These are phyloP conservation scores for Fusarium odoratissimum DNA, from an alignment of 2,329 filamentous ascomycete species.

Conservation along the genomic window DNA sequence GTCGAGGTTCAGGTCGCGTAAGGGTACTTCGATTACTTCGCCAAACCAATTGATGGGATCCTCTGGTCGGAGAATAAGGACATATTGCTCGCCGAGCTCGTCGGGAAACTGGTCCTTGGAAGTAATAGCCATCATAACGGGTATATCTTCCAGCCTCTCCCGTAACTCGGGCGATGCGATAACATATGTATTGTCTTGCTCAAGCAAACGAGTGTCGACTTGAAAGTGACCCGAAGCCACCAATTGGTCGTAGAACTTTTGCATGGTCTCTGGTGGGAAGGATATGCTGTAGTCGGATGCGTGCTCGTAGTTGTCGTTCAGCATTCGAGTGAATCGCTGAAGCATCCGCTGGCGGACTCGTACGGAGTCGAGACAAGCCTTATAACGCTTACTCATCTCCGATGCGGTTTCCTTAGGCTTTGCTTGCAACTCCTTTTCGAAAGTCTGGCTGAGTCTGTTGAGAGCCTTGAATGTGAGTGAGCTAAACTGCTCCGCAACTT, in stretches of 20 bases:
- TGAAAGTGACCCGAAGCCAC: conserved; percentile 88
- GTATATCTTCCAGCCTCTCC: conserved; percentile 82
- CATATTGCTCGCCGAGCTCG: conserved; percentile 79
- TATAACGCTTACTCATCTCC: conserved; percentile 98
- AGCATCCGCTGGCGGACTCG: conserved; percentile 96
- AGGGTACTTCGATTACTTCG: conserved; percentile 74
- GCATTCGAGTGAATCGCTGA: conserved; percentile 90
- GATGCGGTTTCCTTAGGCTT: conserved; percentile 83
- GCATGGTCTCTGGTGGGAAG: conserved; percentile 73
- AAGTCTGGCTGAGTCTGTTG: conserved; percentile 86
- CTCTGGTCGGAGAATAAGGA: conserved; percentile 87
- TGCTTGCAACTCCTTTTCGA: conserved; percentile 88
- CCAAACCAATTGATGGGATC: conserved; percentile 84
- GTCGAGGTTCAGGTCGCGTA: conserved; percentile 84
- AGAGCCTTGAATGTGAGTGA: conserved; percentile 93
- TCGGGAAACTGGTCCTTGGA: conserved; percentile 69
- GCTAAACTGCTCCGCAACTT: conserved; percentile 97
- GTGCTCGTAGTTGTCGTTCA: conserved; percentile 96
- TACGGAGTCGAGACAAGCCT: conserved; percentile 93
- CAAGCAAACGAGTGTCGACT: conserved; percentile 76
- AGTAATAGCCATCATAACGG: conserved; percentile 82
- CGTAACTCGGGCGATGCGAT: conserved; percentile 85
- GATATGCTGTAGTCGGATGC: conserved; percentile 94
- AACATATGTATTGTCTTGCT: conserved; percentile 81
- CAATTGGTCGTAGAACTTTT: conserved; percentile 83